A percentile compares a stretch with the other conserved stretches of the same genome.
Conservation (phyloP, 495 filamentous ascomycete species). For the Penicillium steckii region DNA sequence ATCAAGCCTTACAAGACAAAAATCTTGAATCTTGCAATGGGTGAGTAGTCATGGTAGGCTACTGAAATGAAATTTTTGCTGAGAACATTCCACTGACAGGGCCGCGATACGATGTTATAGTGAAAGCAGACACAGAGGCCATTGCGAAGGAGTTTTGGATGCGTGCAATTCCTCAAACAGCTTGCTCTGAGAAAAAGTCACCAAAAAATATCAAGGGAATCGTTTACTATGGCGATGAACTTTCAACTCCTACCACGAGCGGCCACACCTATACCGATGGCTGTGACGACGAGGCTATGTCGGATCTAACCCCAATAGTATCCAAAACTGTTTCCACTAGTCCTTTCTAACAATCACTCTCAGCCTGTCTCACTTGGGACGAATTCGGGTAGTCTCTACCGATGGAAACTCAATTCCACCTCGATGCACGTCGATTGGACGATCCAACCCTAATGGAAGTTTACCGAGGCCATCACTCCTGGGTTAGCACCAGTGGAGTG, state of each 20-base stretch:
- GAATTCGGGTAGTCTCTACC: slow-evolving; percentile 10
- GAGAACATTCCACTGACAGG: slow-evolving; percentile 25
- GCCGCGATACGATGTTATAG: slow-evolving; percentile 68
- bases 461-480: slow-evolving; percentile 14
- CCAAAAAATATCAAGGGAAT: slow-evolving; percentile 56
- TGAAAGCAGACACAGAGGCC: slow-evolving; percentile 50
- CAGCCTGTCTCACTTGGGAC: neutral
- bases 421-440: slow-evolving; percentile 28
- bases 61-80: neutral
- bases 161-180: slow-evolving; percentile 40
- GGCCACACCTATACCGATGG: slow-evolving; percentile 27
- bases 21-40: neutral
- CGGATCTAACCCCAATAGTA: neutral
- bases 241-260: neutral
- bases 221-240: slow-evolving; percentile 45
- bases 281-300: neutral
- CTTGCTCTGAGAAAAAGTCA: neutral
- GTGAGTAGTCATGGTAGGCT: neutral
- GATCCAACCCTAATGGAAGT: slow-evolving; percentile 24
- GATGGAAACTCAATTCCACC: slow-evolving; percentile 26
- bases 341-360: neutral
- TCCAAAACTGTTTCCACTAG: neutral
- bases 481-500: slow-evolving; percentile 15
- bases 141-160: slow-evolving; percentile 59
- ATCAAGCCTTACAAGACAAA: neutral